A percentile compares a stretch with the other conserved stretches of the same genome.
phyloP scores from a whole-genome alignment of 176 grass and related monocot genomes.

The Rhynchospora breviuscula region DNA sequence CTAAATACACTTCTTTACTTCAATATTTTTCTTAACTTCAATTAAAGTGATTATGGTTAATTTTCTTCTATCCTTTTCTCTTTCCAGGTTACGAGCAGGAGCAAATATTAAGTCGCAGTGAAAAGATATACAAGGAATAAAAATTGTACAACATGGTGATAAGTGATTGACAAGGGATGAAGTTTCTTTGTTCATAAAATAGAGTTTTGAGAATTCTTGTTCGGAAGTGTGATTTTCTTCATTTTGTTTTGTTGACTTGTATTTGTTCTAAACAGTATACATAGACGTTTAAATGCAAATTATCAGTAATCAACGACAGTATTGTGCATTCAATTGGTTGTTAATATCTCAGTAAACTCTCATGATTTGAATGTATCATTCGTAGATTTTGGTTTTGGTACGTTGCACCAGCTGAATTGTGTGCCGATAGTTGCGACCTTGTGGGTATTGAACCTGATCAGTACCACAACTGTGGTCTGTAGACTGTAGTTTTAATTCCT shows the following conservation, averaged over 20 bases:
- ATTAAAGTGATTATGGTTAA: constrained; percentile 7
- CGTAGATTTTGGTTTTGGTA: background rate
- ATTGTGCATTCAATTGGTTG: background rate
- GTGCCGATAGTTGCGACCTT: background rate
- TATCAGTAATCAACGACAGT: background rate
- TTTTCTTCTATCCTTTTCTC: background rate
- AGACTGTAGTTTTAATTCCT: background rate
- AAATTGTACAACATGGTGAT: background rate
- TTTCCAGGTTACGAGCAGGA: constrained; percentile 42
- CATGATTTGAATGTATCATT: background rate
- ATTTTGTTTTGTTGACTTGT: background rate
- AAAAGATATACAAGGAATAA: background rate
- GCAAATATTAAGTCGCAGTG: constrained; percentile 30
- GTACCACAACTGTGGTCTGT: background rate
- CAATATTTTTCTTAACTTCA: background rate
- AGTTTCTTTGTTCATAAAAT: background rate
- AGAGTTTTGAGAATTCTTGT: background rate
- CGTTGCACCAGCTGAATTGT: background rate
- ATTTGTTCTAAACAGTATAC: constrained; percentile 14
- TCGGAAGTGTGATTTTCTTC: constrained; percentile 19
- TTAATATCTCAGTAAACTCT: background rate
- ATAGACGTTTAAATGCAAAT: constrained; percentile 11
- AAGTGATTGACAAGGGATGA: background rate
- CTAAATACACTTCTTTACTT: background rate
- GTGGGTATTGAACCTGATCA: background rate